Evolutionary conservation across 2,329 filamentous ascomycete genomes (phyloP).

Genomic region (Fusarium sp.): DNA sequence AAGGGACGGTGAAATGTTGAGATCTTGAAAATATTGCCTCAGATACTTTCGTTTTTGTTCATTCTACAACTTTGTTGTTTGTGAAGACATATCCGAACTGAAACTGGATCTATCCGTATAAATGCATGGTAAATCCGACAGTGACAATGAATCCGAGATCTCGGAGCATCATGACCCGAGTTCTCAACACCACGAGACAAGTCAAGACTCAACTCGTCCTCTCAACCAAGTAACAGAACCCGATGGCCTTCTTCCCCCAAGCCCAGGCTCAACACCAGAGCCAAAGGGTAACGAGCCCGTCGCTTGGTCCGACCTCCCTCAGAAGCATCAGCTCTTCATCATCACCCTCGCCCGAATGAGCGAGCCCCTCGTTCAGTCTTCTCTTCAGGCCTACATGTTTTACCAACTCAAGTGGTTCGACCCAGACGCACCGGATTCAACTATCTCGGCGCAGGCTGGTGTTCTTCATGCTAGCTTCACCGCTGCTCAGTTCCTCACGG

Average conservation of each 20-base stretch:
- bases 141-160: constrained; percentile 29
- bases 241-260: background rate
- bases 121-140: constrained; percentile 33
- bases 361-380: constrained; percentile 85
- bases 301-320: constrained; percentile 77
- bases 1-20: background rate
- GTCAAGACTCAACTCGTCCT: background rate
- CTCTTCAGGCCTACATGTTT: constrained; percentile 82
- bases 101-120: constrained; percentile 5
- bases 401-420: constrained; percentile 88
- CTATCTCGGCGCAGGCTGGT: constrained; percentile 81
- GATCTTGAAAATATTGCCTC: background rate
- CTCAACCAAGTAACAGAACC: background rate
- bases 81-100: background rate
- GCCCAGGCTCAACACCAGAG: background rate
- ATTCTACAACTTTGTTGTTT: background rate
- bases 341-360: constrained; percentile 83
- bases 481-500: constrained; percentile 83
- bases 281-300: constrained; percentile 34
- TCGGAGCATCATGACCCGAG: constrained; percentile 8
- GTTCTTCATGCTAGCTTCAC: constrained; percentile 84
- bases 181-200: background rate
- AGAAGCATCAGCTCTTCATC: constrained; percentile 81
- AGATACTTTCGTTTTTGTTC: background rate
- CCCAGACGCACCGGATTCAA: constrained; percentile 64